Evolutionary conservation across 2,329 filamentous ascomycete genomes (phyloP).

Genomic region (Arthroderma sp.): DNA sequence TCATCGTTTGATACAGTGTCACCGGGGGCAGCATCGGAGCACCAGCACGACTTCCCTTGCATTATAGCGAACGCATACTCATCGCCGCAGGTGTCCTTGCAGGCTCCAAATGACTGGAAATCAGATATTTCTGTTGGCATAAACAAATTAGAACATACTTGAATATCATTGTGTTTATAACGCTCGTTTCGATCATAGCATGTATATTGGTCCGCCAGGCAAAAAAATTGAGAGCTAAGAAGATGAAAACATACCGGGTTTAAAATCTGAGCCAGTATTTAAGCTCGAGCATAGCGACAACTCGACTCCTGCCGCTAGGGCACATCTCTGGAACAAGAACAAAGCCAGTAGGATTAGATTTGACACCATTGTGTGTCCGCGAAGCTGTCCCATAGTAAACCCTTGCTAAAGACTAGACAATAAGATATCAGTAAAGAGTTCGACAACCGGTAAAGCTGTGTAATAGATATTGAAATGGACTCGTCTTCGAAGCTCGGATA

Average conservation of each 20-base stretch:
- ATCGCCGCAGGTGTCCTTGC: constrained; percentile 24
- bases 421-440: constrained; percentile 1
- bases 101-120: constrained; percentile 36
- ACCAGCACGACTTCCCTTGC: constrained; percentile 36
- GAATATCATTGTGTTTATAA: neutral
- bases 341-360: neutral
- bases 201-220: neutral
- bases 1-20: constrained; percentile 20
- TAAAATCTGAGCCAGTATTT: constrained; percentile 31
- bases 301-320: constrained; percentile 11
- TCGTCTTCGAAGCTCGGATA: too few species aligned
- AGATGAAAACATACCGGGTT: constrained; percentile 21
- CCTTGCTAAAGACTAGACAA: neutral
- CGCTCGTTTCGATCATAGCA: neutral
- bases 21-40: constrained; percentile 33
- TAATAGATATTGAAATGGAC: neutral
- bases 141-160: neutral
- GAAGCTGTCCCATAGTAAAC: neutral
- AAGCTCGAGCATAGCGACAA: constrained; percentile 31
- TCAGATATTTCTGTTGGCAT: constrained; percentile 20
- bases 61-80: constrained; percentile 35
- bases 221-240: neutral
- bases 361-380: constrained; percentile 3
- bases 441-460: neutral
- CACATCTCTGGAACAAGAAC: constrained; percentile 1